phyloP scores from a whole-genome alignment of 768 basidiomycete species.

The Botryobasidium botryosum region DNA sequence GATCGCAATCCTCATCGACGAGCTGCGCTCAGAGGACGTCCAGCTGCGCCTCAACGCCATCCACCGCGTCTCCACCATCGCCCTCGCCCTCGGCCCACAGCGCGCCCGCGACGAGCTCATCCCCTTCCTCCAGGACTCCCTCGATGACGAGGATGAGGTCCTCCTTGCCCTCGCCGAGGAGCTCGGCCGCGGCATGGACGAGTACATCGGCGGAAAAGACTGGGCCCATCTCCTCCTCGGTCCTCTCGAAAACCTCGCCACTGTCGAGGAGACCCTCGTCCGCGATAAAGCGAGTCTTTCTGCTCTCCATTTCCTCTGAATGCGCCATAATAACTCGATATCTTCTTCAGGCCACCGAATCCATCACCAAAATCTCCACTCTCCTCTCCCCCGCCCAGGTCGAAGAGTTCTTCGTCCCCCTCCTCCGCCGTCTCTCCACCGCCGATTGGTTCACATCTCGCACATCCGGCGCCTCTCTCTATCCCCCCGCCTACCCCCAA shows the following conservation, averaged over 20 bases:
- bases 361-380: conserved; percentile 74
- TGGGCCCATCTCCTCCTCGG: conserved; percentile 77
- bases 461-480: conserved; percentile 88
- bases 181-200: conserved; percentile 77
- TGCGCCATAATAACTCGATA: background rate
- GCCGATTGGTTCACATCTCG: conserved; percentile 99
- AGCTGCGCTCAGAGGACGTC: conserved; percentile 93
- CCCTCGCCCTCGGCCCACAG: conserved; percentile 86
- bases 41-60: conserved; percentile 91
- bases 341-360: conserved; percentile 67
- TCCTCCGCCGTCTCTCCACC: conserved; percentile 70
- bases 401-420: conserved; percentile 82
- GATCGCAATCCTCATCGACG: conserved; percentile 95
- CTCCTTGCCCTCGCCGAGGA: conserved; percentile 91
- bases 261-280: conserved; percentile 94
- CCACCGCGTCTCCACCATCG: conserved; percentile 94
- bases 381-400: conserved; percentile 63
- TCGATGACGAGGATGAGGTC: conserved; percentile 98
- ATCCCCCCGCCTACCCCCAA: conserved; percentile 74
- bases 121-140: conserved; percentile 94
- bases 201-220: conserved; percentile 84
- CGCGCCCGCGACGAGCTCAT: conserved; percentile 90
- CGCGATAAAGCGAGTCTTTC: conserved; percentile 67
- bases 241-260: conserved; percentile 86
- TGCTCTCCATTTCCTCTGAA: background rate